Conservation (phyloP, 768 basidiomycete genomes). For the Pleurotus sapidus region DNA sequence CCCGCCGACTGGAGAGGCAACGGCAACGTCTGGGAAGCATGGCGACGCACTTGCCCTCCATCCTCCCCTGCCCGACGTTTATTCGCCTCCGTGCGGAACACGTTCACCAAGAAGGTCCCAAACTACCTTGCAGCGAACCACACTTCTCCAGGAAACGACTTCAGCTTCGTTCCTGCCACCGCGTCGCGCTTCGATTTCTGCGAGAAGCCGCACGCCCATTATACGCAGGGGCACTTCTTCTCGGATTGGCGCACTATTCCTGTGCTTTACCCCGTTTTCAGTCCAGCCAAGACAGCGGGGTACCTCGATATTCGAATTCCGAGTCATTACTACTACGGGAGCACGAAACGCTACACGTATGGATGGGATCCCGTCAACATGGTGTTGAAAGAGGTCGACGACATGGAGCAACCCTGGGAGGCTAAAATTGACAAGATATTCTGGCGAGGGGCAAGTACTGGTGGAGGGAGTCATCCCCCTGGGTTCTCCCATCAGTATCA, state of each 20-base stretch:
- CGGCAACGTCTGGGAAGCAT: slow-evolving; percentile 92
- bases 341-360: slow-evolving; percentile 81
- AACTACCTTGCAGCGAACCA: slow-evolving; percentile 16
- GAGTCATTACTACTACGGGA: slow-evolving; percentile 93
- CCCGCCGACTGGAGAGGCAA: slow-evolving; percentile 81
- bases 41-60: slow-evolving; percentile 87
- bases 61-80: slow-evolving; percentile 77
- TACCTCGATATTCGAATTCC: slow-evolving; percentile 92
- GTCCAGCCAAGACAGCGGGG: slow-evolving; percentile 83
- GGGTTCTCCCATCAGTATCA: slow-evolving; percentile 85
- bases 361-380: slow-evolving; percentile 82
- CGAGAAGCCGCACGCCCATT: slow-evolving; percentile 74
- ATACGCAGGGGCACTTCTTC: slow-evolving; percentile 94
- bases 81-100: slow-evolving; percentile 69
- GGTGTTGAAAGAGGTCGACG: slow-evolving; percentile 72
- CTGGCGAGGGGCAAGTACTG: slow-evolving; percentile 96
- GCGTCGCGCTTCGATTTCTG: slow-evolving; percentile 81
- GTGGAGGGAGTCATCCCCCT: slow-evolving; percentile 84
- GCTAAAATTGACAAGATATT: slow-evolving; percentile 84
- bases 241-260: slow-evolving; percentile 92
- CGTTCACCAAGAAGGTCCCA: slow-evolving; percentile 25
- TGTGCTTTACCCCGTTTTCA: slow-evolving; percentile 90
- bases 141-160: slow-evolving; percentile 44
- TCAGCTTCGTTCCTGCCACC: slow-evolving; percentile 58
- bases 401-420: slow-evolving; percentile 89